Percentiles rank a stretch among this genome's conserved stretches.
Conservation (phyloP, 805 yeast genomes). For the Lachancea lanzarotensis region DNA sequence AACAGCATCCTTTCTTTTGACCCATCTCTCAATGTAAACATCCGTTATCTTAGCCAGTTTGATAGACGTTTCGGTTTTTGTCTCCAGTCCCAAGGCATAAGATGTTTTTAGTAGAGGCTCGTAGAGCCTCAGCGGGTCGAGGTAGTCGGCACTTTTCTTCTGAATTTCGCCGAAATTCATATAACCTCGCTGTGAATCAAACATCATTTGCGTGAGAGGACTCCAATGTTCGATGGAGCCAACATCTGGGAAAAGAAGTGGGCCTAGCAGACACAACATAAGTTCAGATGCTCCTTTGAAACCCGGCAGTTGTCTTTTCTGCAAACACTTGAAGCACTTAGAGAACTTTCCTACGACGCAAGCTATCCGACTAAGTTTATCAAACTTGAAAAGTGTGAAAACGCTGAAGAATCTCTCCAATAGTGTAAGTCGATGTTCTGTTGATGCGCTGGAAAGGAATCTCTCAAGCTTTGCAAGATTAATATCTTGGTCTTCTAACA, state of each 20-base stretch:
- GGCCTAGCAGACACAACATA: slow-evolving; percentile 22
- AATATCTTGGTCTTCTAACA: not conserved
- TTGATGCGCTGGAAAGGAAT: slow-evolving; percentile 15
- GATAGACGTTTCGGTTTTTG: slow-evolving; percentile 26
- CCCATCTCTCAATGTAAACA: slow-evolving; percentile 31
- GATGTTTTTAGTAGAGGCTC: slow-evolving; percentile 31
- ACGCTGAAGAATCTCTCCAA: slow-evolving; percentile 21
- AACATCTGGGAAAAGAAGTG: slow-evolving; percentile 5
- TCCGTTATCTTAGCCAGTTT: slow-evolving; percentile 30
- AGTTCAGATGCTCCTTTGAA: slow-evolving; percentile 14
- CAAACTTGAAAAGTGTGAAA: slow-evolving; percentile 9
- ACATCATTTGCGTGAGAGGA: slow-evolving; percentile 19
- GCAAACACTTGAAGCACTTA: not conserved
- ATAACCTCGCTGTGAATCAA: not conserved
- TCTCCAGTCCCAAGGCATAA: slow-evolving; percentile 32
- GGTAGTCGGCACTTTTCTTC: not conserved
- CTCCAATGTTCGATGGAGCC: slow-evolving; percentile 17
- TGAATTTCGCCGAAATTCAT: not conserved
- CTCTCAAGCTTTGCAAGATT: slow-evolving; percentile 17
- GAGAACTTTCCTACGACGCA: not conserved
- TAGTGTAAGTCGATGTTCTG: slow-evolving; percentile 10
- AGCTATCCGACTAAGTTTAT: not conserved
- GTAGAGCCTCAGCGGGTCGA: slow-evolving; percentile 22
- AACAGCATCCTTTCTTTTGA: slow-evolving; percentile 4
- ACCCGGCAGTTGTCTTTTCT: no score